Conservation (phyloP, 345 rosid genomes). For the Dimocarpus longan region DNA sequence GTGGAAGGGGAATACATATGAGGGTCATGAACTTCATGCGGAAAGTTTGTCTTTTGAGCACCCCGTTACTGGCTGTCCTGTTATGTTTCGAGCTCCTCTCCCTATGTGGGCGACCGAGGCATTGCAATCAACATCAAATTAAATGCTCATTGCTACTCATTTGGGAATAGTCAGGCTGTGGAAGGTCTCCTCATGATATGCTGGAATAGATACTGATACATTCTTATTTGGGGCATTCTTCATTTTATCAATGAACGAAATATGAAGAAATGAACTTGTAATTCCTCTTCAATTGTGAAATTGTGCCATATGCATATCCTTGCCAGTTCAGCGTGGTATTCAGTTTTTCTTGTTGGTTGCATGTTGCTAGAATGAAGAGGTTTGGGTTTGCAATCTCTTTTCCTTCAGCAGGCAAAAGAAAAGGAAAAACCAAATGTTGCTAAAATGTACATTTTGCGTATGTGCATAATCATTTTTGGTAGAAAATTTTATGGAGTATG, state of each 20-base stretch:
- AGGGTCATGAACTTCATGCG: conserved; percentile 82
- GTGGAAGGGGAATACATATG: conserved; percentile 60
- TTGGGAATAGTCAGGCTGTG: neutral
- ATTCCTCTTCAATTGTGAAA: neutral
- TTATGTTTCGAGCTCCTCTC: conserved; percentile 56
- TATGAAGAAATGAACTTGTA: neutral
- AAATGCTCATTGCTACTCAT: conserved; percentile 3
- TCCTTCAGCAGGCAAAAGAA: neutral
- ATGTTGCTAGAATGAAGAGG: neutral
- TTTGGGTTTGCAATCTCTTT: neutral
- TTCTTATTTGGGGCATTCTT: neutral
- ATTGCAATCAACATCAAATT: conserved; percentile 20
- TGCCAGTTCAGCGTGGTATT: neutral
- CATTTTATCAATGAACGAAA: neutral
- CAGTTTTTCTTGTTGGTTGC: neutral
- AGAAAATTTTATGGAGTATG: neutral
- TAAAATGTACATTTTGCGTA: neutral
- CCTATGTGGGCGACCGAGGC: conserved; percentile 61
- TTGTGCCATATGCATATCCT: neutral
- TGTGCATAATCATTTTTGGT: neutral
- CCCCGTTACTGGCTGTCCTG: conserved; percentile 54
- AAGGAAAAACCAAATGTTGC: neutral
- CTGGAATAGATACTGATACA: neutral
- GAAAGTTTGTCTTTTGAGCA: conserved; percentile 81
- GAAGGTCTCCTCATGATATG: neutral